Conservation (phyloP, 106 monocot genomes). For the Acorus calamus region DNA sequence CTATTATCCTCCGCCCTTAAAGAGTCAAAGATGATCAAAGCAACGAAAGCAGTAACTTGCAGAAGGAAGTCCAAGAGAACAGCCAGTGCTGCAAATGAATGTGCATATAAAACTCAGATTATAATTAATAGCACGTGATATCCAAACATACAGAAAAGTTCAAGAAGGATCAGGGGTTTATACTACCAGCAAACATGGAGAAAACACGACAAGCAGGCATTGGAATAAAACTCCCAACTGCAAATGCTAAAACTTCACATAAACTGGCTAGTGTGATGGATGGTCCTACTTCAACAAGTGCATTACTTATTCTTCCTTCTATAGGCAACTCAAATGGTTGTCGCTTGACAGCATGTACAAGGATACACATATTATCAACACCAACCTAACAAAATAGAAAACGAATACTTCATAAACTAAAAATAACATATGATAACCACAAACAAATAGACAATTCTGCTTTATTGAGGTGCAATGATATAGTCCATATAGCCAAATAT, state of each 20-base stretch:
- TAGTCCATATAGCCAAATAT: too few species aligned
- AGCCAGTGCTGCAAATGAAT: conserved; percentile 61
- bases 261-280: conserved; percentile 93
- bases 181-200: conserved; percentile 95
- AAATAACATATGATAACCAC: too few species aligned
- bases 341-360: conserved; percentile 93
- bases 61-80: conserved; percentile 84
- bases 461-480: too few species aligned
- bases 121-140: too few species aligned
- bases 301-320: conserved; percentile 66
- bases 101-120: not conserved
- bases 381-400: conserved; percentile 52
- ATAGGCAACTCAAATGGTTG: conserved; percentile 45
- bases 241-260: conserved; percentile 87
- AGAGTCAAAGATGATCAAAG: conserved; percentile 71
- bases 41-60: conserved; percentile 85
- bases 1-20: conserved; percentile 60
- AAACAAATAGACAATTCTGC: too few species aligned
- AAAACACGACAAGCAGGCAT: conserved; percentile 95
- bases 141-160: too few species aligned
- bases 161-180: too few species aligned
- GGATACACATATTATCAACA: conserved; percentile 98
- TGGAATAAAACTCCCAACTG: conserved; percentile 83
- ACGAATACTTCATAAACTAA: not conserved
- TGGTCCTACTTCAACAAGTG: conserved; percentile 92